Percentiles rank a stretch among this genome's conserved stretches.
Conservation (phyloP, 345 rosid species). For the Bruguiera parviflora region DNA sequence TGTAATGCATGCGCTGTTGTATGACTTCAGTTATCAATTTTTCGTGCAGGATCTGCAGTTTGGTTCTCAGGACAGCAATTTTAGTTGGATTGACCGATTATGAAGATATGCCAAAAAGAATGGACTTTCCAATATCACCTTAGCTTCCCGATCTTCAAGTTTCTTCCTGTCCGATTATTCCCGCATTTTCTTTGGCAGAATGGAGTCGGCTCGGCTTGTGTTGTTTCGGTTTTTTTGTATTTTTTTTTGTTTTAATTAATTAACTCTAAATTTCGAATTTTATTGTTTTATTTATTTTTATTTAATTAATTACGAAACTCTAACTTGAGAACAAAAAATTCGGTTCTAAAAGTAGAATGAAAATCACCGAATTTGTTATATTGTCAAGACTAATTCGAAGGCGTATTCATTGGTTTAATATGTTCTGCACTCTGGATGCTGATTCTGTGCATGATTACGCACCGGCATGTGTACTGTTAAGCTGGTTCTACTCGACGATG, state of each 20-base stretch:
- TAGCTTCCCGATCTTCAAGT: constrained; percentile 9
- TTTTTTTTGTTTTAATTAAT: too few relatives aligned
- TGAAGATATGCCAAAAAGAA: constrained; percentile 27
- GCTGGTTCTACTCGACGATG: not conserved
- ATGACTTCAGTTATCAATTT: constrained; percentile 1
- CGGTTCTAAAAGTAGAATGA: too few relatives aligned
- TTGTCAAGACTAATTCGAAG: not conserved
- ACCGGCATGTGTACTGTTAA: too few relatives aligned
- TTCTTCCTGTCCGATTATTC: constrained; percentile 2
- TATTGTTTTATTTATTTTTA: too few relatives aligned
- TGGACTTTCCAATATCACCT: not conserved
- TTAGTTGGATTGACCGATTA: constrained; percentile 59
- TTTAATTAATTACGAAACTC: too few relatives aligned
- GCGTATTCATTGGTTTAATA: not conserved
- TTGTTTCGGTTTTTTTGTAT: too few relatives aligned
- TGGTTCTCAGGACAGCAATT: constrained; percentile 70
- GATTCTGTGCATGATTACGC: too few relatives aligned
- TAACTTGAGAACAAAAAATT: too few relatives aligned
- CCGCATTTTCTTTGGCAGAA: constrained; percentile 16
- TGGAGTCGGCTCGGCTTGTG: constrained; percentile 1
- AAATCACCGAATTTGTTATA: too few relatives aligned
- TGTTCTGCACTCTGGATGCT: not conserved
- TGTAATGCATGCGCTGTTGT: not conserved
- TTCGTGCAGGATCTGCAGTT: constrained; percentile 50
- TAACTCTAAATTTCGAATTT: too few relatives aligned